Base-by-base conservation (phyloP, 768 basidiomycete species). In the Serendipita sp. region DNA sequence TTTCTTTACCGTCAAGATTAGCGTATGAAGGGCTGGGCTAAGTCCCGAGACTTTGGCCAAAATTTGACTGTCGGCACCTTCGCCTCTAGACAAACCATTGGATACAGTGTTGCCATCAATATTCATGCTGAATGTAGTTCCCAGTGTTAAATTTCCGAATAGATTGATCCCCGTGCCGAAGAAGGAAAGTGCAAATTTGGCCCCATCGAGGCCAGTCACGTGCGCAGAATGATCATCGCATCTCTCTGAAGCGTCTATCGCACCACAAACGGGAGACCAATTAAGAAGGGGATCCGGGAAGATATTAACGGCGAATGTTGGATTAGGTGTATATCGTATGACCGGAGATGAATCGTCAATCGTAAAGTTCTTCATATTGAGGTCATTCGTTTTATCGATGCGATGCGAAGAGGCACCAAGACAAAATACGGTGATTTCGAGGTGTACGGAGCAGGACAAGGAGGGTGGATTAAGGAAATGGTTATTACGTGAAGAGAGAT, bases 201-300 rank as follows among this genome's bases (percentile, higher is more conserved):
- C 56, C 7, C 56, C 56, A 1, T 60, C 56, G 5, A 60, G 4
- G 8, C 56, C 56, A 38, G 56, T 60, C 34, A 38, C 56, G 32
- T 60, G 56, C 3, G 56, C 56, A 28, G 56, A 60, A 34, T 60
- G 56, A 2, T 60, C 56, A 34, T 60, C 56, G 37, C 56, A 60
- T 37, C 56, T 5, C 13, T 60, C 56, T 35, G 35, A 4, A 34
- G 28, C 16, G 13, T 41, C 41, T 41, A 34, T 38, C 8, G 16
- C 30, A 34, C 10, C 37, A n/a, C 56, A 60, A 30, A 34, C 10
- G 10, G 34, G 16, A 10, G 56, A 34, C 56, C 56, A 60, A n/a
- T 35, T 35, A n/a, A 8, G n/a, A 41, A 13, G 7, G 41, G 41
- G 41, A 13, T 41, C 41, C 13, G 41, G 41, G 13, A 41, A 41